These are phyloP conservation scores for Gossypium rotundifolium DNA, from an alignment of 345 rosid genomes.

Conservation along the genomic window DNA sequence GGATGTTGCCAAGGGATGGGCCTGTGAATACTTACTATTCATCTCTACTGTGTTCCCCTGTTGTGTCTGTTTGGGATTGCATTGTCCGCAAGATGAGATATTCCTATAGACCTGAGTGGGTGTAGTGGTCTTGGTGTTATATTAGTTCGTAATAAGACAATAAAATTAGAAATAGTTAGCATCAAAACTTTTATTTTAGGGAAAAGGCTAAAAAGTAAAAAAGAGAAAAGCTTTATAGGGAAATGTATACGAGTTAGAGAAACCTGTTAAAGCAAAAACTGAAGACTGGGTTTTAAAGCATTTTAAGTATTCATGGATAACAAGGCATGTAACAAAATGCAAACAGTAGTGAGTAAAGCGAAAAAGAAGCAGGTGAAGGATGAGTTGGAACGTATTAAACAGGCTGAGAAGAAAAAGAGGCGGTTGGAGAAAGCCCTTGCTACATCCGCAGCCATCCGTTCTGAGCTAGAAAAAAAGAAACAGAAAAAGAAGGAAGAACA, in stretches of 20 bases:
- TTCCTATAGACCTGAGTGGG: slow-evolving; percentile 97
- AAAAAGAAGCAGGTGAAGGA: too few relatives aligned
- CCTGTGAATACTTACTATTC: slow-evolving; percentile 50
- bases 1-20: slow-evolving; percentile 50
- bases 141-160: slow-evolving; percentile 15
- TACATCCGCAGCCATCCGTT: slow-evolving; percentile 15
- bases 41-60: slow-evolving; percentile 71
- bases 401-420: too few relatives aligned
- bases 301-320: slow-evolving; percentile 53
- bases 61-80: slow-evolving; percentile 96
- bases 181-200: background rate
- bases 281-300: slow-evolving; percentile 16
- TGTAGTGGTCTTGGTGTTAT: slow-evolving; percentile 64
- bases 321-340: slow-evolving; percentile 50
- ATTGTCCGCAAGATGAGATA: slow-evolving; percentile 94
- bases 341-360: slow-evolving; percentile 55
- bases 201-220: slow-evolving; percentile 12
- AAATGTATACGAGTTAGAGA: slow-evolving; percentile 48
- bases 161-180: slow-evolving; percentile 32
- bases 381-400: too few relatives aligned
- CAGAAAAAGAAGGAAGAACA: slow-evolving; percentile 89
- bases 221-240: slow-evolving; percentile 28
- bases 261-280: slow-evolving; percentile 25
- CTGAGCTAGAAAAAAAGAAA: slow-evolving; percentile 76
- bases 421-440: too few relatives aligned